These are phyloP conservation scores for Amphirosellinia nigrospora DNA, from an alignment of 495 filamentous ascomycete genomes.

Conservation along the genomic window DNA sequence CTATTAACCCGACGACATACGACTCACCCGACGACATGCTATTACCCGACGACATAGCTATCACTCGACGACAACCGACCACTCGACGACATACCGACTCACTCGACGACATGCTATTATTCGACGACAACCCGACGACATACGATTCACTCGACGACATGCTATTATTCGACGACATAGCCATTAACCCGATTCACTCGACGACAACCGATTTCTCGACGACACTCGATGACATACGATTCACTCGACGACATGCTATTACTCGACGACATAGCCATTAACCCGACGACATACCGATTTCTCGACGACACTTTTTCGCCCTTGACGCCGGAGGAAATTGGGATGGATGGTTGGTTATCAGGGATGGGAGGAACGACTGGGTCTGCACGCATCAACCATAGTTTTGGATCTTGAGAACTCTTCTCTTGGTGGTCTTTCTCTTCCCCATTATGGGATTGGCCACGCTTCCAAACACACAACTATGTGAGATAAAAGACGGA, in stretches of 20 bases:
- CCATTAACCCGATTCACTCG: too few species aligned
- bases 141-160: neutral
- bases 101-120: conserved; percentile 1
- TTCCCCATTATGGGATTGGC: neutral
- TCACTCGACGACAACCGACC: too few species aligned
- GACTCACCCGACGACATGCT: too few species aligned
- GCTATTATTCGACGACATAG: neutral
- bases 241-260: neutral
- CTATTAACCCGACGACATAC: too few species aligned
- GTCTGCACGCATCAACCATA: neutral
- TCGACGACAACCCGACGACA: too few species aligned
- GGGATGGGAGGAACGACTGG: neutral
- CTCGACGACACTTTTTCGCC: too few species aligned
- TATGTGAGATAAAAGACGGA: neutral
- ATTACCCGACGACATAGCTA: too few species aligned
- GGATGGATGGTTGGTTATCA: neutral
- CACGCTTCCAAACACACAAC: neutral
- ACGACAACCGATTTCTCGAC: neutral
- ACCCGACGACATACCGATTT: too few species aligned
- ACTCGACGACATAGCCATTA: too few species aligned
- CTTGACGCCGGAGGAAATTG: too few species aligned
- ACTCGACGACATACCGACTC: too few species aligned
- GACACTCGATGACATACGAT: neutral
- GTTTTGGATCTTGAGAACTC: neutral
- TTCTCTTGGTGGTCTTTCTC: neutral